Conservation (phyloP, 129 eudicot species). For the Calendula officinalis region DNA sequence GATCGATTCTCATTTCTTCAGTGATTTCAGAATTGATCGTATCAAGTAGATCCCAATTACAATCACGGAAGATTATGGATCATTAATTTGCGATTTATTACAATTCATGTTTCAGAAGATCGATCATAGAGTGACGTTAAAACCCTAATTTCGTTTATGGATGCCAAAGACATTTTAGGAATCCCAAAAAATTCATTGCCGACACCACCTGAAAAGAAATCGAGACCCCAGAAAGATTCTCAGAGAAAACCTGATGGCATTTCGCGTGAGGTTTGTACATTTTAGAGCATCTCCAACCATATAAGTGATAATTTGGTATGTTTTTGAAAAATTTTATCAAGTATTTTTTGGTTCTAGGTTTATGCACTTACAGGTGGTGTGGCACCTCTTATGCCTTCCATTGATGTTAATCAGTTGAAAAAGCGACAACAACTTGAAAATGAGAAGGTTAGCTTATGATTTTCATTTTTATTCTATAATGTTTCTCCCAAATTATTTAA, state of each 20-base stretch:
- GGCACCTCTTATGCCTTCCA: slow-evolving; percentile 83
- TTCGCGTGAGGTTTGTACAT: slow-evolving; percentile 69
- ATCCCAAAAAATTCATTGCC: slow-evolving; percentile 59
- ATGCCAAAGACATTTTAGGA: slow-evolving; percentile 92
- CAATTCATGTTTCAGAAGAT: slow-evolving; percentile 4
- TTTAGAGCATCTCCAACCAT: background rate
- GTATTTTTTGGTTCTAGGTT: slow-evolving; percentile 46
- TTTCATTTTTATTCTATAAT: no score
- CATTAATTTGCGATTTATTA: no score
- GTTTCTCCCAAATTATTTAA: background rate
- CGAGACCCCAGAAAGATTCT: slow-evolving; percentile 84
- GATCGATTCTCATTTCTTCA: no score
- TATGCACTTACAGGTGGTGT: slow-evolving; percentile 97
- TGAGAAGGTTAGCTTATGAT: slow-evolving; percentile 56
- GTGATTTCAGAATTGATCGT: no score
- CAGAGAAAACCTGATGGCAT: slow-evolving; percentile 97
- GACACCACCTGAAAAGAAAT: slow-evolving; percentile 60
- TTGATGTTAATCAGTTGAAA: slow-evolving; percentile 71
- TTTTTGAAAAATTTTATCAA: background rate
- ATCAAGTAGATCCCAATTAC: no score
- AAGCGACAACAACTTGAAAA: slow-evolving; percentile 55
- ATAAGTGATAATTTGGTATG: background rate
- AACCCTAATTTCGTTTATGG: slow-evolving; percentile 66
- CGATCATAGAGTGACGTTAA: background rate
- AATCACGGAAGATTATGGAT: no score